Conservation (phyloP, 441 rosid species). For the Gossypium schwendimanii region DNA sequence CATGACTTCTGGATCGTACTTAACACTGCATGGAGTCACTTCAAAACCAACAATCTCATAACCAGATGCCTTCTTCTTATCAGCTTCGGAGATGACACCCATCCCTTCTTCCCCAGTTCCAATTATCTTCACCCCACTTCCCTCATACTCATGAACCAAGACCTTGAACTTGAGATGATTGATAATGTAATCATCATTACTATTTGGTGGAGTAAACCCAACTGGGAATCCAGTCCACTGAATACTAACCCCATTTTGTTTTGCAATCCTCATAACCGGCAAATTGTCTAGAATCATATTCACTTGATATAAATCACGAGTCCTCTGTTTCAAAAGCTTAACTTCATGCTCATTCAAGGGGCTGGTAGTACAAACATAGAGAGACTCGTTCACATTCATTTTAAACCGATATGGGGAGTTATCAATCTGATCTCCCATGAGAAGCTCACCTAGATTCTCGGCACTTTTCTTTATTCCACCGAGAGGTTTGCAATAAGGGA, state of each 20-base stretch:
- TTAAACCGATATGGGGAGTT: conserved; percentile 77
- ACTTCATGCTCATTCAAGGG: conserved; percentile 62
- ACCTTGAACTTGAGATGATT: conserved; percentile 88
- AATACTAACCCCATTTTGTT: conserved; percentile 59
- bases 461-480: conserved; percentile 76
- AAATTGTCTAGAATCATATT: conserved; percentile 85
- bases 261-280: conserved; percentile 77
- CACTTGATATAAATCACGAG: conserved; percentile 79
- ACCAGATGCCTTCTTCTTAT: conserved; percentile 65
- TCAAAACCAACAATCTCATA: conserved; percentile 87
- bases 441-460: conserved; percentile 92
- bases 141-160: conserved; percentile 80
- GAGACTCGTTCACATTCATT: conserved; percentile 68
- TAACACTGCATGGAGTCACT: conserved; percentile 84
- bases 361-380: conserved; percentile 61
- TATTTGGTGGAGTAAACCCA: conserved; percentile 67
- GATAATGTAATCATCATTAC: conserved; percentile 77
- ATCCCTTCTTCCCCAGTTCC: conserved; percentile 94
- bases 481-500: conserved; percentile 68
- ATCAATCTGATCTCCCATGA: conserved; percentile 93
- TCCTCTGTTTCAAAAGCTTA: conserved; percentile 88
- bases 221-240: conserved; percentile 97
- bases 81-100: conserved; percentile 78
- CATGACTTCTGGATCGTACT: conserved; percentile 49
- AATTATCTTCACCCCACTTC: conserved; percentile 71